phyloP scores from a whole-genome alignment of 148 eudicot genomes.

The Agrostemma githago region DNA sequence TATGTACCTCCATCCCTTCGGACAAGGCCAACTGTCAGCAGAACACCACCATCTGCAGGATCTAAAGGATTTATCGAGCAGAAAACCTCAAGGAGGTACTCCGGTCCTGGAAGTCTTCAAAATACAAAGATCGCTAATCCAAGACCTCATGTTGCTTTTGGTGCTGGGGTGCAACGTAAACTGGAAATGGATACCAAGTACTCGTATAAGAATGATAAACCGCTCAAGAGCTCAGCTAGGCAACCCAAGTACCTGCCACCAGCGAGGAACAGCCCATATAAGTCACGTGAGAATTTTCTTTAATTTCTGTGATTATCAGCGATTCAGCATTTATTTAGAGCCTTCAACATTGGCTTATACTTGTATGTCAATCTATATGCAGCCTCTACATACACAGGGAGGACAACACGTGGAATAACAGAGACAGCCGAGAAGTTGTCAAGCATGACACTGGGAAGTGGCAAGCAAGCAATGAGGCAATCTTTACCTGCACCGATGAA shows the following conservation, averaged over 20 bases:
- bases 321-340: too few species aligned
- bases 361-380: slow-evolving; percentile 12
- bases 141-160: slow-evolving; percentile 38
- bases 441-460: slow-evolving; percentile 48
- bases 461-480: slow-evolving; percentile 45
- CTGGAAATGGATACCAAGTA: slow-evolving; percentile 63
- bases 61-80: slow-evolving; percentile 43
- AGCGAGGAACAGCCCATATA: slow-evolving; percentile 50
- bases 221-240: slow-evolving; percentile 33
- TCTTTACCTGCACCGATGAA: slow-evolving; percentile 71
- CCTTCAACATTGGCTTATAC: background rate
- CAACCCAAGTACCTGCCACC: slow-evolving; percentile 67
- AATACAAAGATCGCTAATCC: slow-evolving; percentile 35
- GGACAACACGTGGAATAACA: slow-evolving; percentile 43
- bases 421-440: slow-evolving; percentile 67
- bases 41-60: slow-evolving; percentile 54
- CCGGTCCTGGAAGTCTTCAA: slow-evolving; percentile 36
- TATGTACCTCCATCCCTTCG: slow-evolving; percentile 41
- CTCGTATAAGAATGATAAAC: slow-evolving; percentile 45
- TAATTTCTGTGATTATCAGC: background rate
- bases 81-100: slow-evolving; percentile 40
- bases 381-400: slow-evolving; percentile 43
- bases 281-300: slow-evolving; percentile 10
- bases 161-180: slow-evolving; percentile 57
- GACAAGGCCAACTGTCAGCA: slow-evolving; percentile 35